Evolutionary conservation across 306 rosid genomes (phyloP).

Genomic region (Styphnolobium japonicum): DNA sequence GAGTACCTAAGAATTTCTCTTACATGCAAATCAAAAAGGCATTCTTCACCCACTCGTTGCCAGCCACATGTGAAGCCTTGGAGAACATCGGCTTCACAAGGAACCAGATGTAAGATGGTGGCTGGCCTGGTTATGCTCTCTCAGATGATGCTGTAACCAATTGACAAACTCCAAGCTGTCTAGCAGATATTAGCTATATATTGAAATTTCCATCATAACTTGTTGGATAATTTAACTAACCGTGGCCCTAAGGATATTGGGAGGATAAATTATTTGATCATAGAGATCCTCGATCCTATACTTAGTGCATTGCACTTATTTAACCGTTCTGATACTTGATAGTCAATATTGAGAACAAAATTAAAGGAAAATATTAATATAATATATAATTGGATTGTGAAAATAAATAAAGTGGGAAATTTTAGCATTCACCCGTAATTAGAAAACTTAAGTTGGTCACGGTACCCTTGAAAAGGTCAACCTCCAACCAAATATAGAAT

Average conservation of each 20-base stretch:
- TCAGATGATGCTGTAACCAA: not conserved
- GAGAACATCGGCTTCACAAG: too few relatives aligned
- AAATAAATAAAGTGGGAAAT: not conserved
- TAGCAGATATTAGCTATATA: not conserved
- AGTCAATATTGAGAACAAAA: not conserved
- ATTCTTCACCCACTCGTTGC: too few relatives aligned
- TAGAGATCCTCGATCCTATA: not conserved
- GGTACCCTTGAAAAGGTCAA: slow-evolving; percentile 34
- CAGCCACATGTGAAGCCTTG: too few relatives aligned
- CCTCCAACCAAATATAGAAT: slow-evolving; percentile 16
- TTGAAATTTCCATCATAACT: not conserved
- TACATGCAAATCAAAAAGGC: too few relatives aligned
- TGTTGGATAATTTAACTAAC: not conserved
- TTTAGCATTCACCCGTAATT: not conserved
- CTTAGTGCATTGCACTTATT: not conserved
- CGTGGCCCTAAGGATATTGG: not conserved
- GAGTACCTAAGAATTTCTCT: too few relatives aligned
- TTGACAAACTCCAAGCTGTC: not conserved
- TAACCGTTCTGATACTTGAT: not conserved
- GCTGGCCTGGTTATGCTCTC: not conserved
- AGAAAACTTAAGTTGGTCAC: slow-evolving; percentile 13
- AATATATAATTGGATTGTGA: not conserved
- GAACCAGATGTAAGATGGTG: too few relatives aligned
- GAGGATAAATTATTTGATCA: not conserved
- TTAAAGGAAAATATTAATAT: not conserved